Evolutionary conservation across 2,329 filamentous ascomycete genomes (phyloP).

Genomic region (Teratosphaeria pseudoeucalypti): DNA sequence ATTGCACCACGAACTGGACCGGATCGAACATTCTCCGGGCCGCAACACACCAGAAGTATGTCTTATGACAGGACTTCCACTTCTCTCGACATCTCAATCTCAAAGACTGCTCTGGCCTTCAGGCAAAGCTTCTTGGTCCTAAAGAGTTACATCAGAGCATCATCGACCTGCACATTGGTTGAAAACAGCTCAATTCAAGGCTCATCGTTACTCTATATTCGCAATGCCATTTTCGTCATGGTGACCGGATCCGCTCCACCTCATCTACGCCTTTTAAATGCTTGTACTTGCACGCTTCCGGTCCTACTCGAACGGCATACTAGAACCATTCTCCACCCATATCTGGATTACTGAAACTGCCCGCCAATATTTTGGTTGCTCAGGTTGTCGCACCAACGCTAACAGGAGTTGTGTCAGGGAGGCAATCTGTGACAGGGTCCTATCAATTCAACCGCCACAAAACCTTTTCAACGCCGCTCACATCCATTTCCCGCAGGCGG

Average conservation of each 20-base stretch:
- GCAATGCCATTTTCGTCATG: not conserved
- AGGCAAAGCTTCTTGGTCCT: no score
- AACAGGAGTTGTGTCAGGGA: not conserved
- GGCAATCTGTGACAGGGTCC: not conserved
- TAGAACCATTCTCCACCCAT: not conserved
- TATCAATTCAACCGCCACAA: not conserved
- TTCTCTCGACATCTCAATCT: not conserved
- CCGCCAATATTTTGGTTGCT: not conserved
- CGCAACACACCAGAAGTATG: not conserved
- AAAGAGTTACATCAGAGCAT: no score
- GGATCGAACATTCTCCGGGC: not conserved
- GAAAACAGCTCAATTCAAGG: no score
- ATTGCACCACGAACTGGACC: not conserved
- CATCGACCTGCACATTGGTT: no score
- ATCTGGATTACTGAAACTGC: not conserved
- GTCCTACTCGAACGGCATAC: not conserved
- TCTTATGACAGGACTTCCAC: not conserved
- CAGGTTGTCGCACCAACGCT: not conserved
- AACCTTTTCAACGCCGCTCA: not conserved
- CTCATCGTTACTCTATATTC: not conserved
- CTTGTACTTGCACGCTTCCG: not conserved
- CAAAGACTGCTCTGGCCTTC: no score
- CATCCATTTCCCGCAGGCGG: not conserved
- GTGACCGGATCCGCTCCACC: not conserved
- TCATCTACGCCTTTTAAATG: not conserved